Evolutionary conservation across 139 green algal species (phyloP).

Genomic region (Coelastrella sp.): DNA sequence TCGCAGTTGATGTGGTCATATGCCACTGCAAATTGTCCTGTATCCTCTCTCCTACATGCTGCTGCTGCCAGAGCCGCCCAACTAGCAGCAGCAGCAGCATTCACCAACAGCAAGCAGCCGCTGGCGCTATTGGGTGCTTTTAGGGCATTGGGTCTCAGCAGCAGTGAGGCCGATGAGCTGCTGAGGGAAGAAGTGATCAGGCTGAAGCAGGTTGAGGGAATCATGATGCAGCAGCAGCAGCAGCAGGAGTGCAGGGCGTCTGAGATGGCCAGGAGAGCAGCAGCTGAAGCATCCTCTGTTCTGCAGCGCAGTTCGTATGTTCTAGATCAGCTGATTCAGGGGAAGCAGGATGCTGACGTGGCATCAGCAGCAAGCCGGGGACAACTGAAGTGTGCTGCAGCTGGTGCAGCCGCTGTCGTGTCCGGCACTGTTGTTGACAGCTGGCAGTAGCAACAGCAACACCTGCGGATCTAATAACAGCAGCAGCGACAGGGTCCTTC

Average conservation of each 20-base stretch:
- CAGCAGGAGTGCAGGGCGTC: neutral
- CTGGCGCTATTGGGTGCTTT: conserved; percentile 20
- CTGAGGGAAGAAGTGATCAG: neutral
- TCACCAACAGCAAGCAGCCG: conserved; percentile 30
- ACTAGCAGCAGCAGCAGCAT: neutral
- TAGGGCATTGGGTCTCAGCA: neutral
- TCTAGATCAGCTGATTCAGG: no score
- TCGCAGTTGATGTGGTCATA: conserved; percentile 43
- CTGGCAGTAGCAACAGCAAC: no score
- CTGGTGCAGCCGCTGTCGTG: no score
- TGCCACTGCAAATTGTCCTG: neutral
- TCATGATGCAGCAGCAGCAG: neutral
- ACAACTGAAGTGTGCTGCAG: no score
- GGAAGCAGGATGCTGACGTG: no score
- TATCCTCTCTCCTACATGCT: neutral
- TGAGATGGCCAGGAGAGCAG: no score
- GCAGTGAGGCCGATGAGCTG: neutral
- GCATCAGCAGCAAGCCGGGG: no score
- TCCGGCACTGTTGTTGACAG: no score
- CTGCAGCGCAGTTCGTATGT: no score
- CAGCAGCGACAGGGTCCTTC: neutral
- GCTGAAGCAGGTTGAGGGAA: conserved; percentile 1
- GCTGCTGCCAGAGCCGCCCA: neutral
- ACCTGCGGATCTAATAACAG: neutral
- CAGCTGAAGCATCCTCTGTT: no score